Base-by-base conservation (phyloP, 768 basidiomycete genomes). In the Suillus fuscotomentosus region DNA sequence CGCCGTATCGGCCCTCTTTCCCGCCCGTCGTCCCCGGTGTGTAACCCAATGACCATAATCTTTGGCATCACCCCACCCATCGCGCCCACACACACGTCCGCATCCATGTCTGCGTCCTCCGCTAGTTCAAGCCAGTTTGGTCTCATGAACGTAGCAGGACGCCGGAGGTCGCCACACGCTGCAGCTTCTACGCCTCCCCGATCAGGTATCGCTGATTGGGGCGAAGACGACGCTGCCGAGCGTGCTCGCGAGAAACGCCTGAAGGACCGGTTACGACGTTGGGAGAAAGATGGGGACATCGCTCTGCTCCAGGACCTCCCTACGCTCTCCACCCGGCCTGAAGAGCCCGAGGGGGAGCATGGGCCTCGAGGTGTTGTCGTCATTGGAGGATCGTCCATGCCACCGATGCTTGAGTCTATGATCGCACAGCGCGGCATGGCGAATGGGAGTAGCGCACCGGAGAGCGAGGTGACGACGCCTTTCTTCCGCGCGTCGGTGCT, bases 31-130 rank as follows among this genome's bases (percentile, higher is more conserved):
- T 84, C 86, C n/a, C 83, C 87, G 1, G 83, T 88, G 14, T 68
- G 76, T 42, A 86, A 86, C 71, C 92, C 94, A 3, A 91, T 89
- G 69, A 86, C 89, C 9, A 93, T 97, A 55, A 81, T 97, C 20
- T 91, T 97, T 70, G 94, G 94, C n/a, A 87, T 93, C 70, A 88
- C 90, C 0, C 94, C 95, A 34, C 79, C 91, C n/a, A 78, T 86
- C 15, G 82, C 84, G n/a, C 78, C 57, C 11, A 59, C 56, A 15
- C 22, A 39, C 9, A 9, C 24, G 11, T 34, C 53, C 42, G 8
- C 38, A 2, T 39, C 55, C 22, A 34, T 68, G n/a, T 55, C 54
- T n/a, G 36, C 74, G 2, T 53, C 69, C 6, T 63, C 72, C 31
- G 65, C 80, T 17, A 73, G 72, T 27, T 53, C 70, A 1, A 70